Percentiles rank a stretch among this genome's conserved stretches.
These are phyloP conservation scores for Neopestalotiopsis sp. DNA, from an alignment of 2,329 filamentous ascomycete genomes.

Conservation along the genomic window DNA sequence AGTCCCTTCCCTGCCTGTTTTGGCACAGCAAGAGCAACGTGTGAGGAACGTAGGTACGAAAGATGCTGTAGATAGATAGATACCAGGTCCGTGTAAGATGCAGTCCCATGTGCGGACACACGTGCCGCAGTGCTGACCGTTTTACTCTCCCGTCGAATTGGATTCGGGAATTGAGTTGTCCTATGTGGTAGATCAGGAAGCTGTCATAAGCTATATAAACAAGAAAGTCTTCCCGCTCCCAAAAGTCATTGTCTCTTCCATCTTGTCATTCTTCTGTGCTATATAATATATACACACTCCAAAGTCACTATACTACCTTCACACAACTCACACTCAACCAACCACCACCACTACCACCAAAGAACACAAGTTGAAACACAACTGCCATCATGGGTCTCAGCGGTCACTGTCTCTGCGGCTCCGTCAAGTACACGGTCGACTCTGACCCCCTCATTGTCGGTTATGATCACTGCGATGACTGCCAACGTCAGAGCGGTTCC, in stretches of 20 bases:
- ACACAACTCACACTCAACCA: neutral
- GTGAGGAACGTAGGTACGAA: too few species aligned
- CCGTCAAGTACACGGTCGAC: constrained; percentile 69
- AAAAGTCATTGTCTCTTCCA: neutral
- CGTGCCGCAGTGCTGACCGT: neutral
- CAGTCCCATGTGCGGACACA: neutral
- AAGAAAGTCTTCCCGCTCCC: neutral
- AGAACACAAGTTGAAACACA: neutral
- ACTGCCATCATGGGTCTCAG: constrained; percentile 64
- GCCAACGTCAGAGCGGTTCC: constrained; percentile 72
- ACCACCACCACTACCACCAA: neutral
- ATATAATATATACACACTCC: neutral
- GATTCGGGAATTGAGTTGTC: neutral
- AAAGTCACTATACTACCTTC: too few species aligned
- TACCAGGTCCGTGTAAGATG: neutral
- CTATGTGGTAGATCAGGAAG: neutral
- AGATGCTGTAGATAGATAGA: too few species aligned
- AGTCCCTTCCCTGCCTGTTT: too few species aligned
- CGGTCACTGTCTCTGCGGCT: constrained; percentile 75
- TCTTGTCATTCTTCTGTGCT: neutral
- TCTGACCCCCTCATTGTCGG: constrained; percentile 48
- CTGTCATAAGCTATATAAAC: neutral
- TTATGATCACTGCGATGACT: constrained; percentile 77
- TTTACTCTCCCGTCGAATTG: neutral
- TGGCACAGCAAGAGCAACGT: too few species aligned